Conservation (phyloP, 306 rosid genomes). For the Rosa rugosa region DNA sequence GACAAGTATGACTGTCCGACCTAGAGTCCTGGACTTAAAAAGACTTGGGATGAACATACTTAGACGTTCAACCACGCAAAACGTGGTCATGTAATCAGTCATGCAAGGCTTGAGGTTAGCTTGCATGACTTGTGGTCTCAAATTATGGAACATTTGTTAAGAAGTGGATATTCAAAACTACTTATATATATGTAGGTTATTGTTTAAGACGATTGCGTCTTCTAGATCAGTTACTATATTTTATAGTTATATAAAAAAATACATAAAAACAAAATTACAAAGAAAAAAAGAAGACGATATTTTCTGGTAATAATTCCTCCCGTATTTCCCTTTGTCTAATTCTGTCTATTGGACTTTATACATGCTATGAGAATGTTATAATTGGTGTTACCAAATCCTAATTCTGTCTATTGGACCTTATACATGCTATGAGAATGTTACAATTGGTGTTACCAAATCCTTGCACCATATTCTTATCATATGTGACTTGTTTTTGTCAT, state of each 20-base stretch:
- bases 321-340: no score
- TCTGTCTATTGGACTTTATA: no score
- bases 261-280: no score
- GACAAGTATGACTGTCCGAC: not conserved
- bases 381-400: no score
- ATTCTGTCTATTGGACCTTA: no score
- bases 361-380: no score
- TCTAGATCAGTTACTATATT: no score
- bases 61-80: not conserved
- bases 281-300: no score
- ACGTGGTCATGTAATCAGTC: not conserved
- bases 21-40: not conserved
- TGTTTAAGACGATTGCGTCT: no score
- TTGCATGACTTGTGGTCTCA: not conserved
- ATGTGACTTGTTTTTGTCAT: conserved; percentile 26
- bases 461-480: not conserved
- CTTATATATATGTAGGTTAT: not conserved
- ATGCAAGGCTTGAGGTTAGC: not conserved
- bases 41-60: not conserved
- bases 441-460: not conserved
- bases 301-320: no score
- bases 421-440: no score
- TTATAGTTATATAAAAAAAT: no score
- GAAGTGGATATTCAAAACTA: not conserved
- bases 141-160: not conserved